Base-by-base conservation (phyloP, 176 grass and related monocot genomes). In the Alloteropsis semialata region DNA sequence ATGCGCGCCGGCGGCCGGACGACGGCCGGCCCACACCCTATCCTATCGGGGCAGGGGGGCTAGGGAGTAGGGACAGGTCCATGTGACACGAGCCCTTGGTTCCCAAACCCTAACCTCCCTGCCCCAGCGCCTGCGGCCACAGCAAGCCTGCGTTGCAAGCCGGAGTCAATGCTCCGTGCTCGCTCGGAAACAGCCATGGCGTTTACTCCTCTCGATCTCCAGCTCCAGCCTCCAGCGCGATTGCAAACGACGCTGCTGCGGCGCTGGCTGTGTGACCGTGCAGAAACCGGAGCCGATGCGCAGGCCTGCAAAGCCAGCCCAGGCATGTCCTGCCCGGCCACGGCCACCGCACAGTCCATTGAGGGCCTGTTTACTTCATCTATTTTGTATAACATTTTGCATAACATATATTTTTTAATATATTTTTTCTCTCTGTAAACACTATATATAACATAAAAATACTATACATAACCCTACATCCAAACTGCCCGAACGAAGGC, bases 1-100 rank as follows among this genome's bases (percentile, higher is more conserved):
- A 37, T 18, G 72, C 83, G 7, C 7, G 43, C 43, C 43, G 11
- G 4, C n/a, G n/a, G n/a, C n/a, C n/a, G n/a, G n/a, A n/a, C n/a
- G n/a, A n/a, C n/a, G n/a, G n/a, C 15, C 12, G 57, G 50, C 49
- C n/a, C n/a, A 36, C 78, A 67, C 76, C 53, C 51, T 77, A 69
- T 21, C 59, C 17, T 10, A 16, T 1, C 10, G 7, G 19, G 50
- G n/a, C n/a, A n/a, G n/a, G n/a, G n/a, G n/a, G n/a, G n/a, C n/a
- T 22, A 25, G 60, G 60, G 8, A 15, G 44, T n/a, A n/a, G 80
- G 74, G 80, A 78, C 86, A 83, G 3, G 80, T 71, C 86, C 86
- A 88, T 55, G 86, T 83, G 86, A 72, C 33, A 65, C 61, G 56
- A 65, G 74, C 57, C 74, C 80, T 83, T 78, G 80, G 74, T 78